A percentile compares a stretch with the other conserved stretches of the same genome.
Conservation (phyloP, 768 basidiomycete genomes). For the Steccherinum ochraceum region DNA sequence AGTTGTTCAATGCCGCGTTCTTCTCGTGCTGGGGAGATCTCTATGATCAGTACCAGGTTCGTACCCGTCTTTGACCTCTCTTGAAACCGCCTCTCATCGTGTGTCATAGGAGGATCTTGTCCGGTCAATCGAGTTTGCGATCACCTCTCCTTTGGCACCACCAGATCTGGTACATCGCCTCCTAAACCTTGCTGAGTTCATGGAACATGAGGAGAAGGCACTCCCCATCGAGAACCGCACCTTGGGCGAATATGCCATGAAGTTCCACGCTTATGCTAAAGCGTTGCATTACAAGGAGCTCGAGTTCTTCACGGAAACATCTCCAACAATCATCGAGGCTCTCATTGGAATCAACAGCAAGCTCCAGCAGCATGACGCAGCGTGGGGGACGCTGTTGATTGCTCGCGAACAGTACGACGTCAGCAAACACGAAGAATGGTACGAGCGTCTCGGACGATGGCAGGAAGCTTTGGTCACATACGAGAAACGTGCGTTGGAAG, state of each 20-base stretch:
- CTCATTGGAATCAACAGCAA: slow-evolving; percentile 95
- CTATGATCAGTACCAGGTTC: slow-evolving; percentile 93
- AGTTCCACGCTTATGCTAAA: slow-evolving; percentile 93
- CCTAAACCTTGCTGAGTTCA: slow-evolving; percentile 93
- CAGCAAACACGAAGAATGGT: slow-evolving; percentile 96
- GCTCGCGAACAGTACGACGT: slow-evolving; percentile 89
- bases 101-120: slow-evolving; percentile 83
- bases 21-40: slow-evolving; percentile 96
- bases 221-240: slow-evolving; percentile 91
- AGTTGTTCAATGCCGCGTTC: slow-evolving; percentile 97
- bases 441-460: slow-evolving; percentile 94
- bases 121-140: slow-evolving; percentile 79
- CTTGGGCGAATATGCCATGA: slow-evolving; percentile 89
- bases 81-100: not conserved
- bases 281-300: slow-evolving; percentile 98
- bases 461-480: slow-evolving; percentile 87
- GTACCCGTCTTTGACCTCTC: slow-evolving; percentile 12
- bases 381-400: slow-evolving; percentile 91
- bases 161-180: slow-evolving; percentile 87
- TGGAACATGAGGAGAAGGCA: slow-evolving; percentile 98
- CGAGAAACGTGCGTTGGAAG: slow-evolving; percentile 68
- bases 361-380: slow-evolving; percentile 95
- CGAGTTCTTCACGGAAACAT: slow-evolving; percentile 91
- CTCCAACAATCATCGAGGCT: slow-evolving; percentile 85
- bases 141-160: slow-evolving; percentile 70